Base-by-base conservation (phyloP, 169 alveolate genomes). In the Plasmodium malariae region DNA sequence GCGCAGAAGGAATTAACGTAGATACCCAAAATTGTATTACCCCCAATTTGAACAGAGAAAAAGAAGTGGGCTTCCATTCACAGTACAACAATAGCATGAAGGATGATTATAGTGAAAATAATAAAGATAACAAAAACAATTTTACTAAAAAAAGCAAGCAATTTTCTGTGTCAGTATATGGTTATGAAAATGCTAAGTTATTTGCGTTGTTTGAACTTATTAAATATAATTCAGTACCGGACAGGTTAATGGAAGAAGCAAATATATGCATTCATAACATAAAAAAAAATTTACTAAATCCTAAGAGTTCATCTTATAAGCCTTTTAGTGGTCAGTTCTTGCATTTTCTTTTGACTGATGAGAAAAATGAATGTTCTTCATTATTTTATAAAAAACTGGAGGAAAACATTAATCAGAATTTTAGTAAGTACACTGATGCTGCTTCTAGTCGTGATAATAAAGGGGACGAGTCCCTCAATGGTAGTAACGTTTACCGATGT, bases 101-200 rank as follows among this genome's bases (percentile, higher is more conserved):
- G 4, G 71, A 19, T 34, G 28, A 68, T 21, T 59, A 12, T 21
- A 68, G n/a, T 21, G 14, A 32, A 12, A 21, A 28, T 32, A 54
- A 72, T 14, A 17, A 51, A 3, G 32, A 51, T 34, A 36, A 72
- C 54, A 21, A 3, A 55, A 3, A 17, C 37, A 30, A 36, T 49
- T n/a, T 78, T 2, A 37, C 26, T 36, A 78, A 78, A 78, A 78
- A 78, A 28, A 78, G 89, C 63, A 78, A 54, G 19, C 89, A 78
- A 40, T 78, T 78, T 65, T 78, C 89, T 24, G 89, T 78, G 7
- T 78, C 89, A 0, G 89, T 78, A 55, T 78, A 78, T 78, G 89
- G 89, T 9, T 43, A 65, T 78, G 89, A 78, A 78, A 78, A 78
- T 68, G 89, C 89, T 12, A 63, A 80, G 17, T 55, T 78, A 14